Conservation (phyloP, 2,329 filamentous ascomycete species). For the Tolypocladium tundrense region DNA sequence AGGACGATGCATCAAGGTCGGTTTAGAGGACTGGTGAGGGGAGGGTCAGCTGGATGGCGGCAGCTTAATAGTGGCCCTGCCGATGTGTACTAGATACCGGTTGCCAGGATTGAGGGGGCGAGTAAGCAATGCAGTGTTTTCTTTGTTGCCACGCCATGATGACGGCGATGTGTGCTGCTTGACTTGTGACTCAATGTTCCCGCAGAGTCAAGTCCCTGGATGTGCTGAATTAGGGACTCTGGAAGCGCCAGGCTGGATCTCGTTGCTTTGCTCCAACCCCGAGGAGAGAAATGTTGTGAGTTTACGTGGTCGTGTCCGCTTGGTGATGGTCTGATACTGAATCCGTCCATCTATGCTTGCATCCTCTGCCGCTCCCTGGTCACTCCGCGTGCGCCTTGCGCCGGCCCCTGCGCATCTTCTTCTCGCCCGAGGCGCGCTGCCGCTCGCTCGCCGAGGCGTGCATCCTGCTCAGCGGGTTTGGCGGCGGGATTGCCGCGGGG, state of each 20-base stretch:
- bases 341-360: not conserved
- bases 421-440: too few species aligned
- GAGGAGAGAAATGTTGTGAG: too few species aligned
- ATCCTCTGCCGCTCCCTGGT: too few species aligned
- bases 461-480: too few species aligned
- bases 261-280: too few species aligned
- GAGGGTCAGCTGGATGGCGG: not conserved
- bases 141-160: not conserved
- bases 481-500: too few species aligned
- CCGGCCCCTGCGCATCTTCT: too few species aligned
- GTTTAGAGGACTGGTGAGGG: not conserved
- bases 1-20: not conserved
- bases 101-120: conserved; percentile 2
- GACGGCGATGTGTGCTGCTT: not conserved
- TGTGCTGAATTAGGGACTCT: too few species aligned
- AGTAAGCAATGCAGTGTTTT: conserved; percentile 6
- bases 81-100: conserved; percentile 16
- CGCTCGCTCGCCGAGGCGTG: too few species aligned
- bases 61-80: conserved; percentile 5
- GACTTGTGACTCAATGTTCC: not conserved
- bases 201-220: too few species aligned
- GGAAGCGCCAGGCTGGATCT: not conserved
- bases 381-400: too few species aligned
- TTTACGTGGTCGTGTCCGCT: not conserved
- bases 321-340: not conserved